Conservation (phyloP, 129 eudicot species). For the Flaveria sonorensis region DNA sequence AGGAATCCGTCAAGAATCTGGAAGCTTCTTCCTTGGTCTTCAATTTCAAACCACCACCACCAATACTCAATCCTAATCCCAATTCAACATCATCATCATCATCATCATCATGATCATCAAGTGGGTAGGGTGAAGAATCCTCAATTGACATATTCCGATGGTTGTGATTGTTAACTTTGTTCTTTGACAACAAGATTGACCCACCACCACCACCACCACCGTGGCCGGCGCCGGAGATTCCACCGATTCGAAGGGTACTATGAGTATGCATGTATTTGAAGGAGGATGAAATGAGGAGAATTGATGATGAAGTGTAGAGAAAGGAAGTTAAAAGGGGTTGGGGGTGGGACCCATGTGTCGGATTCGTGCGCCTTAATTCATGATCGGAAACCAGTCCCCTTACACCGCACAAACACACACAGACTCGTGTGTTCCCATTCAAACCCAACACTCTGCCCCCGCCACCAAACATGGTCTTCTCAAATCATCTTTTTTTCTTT, state of each 20-base stretch:
- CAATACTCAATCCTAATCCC: slow-evolving; percentile 84
- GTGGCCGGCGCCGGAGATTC: slow-evolving; percentile 8
- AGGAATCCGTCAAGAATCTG: slow-evolving; percentile 7
- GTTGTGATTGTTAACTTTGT: slow-evolving; percentile 18
- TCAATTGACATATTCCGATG: slow-evolving; percentile 34
- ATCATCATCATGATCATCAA: slow-evolving; percentile 1
- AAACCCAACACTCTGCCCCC: slow-evolving; percentile 34
- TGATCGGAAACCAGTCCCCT: slow-evolving; percentile 46
- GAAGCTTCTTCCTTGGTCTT: slow-evolving; percentile 34
- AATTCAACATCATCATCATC: slow-evolving; percentile 59
- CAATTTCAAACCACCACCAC: slow-evolving; percentile 41
- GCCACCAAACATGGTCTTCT: slow-evolving; percentile 26
- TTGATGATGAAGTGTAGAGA: slow-evolving; percentile 24
- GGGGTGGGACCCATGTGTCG: slow-evolving; percentile 64
- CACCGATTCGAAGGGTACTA: too few species aligned
- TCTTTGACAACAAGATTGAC: slow-evolving; percentile 25
- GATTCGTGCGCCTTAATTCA: slow-evolving; percentile 67
- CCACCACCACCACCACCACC: slow-evolving; percentile 19
- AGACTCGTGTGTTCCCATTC: slow-evolving; percentile 13
- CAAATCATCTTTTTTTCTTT: background rate
- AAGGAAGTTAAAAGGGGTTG: slow-evolving; percentile 13
- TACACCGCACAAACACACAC: slow-evolving; percentile 30
- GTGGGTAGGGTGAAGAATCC: slow-evolving; percentile 61
- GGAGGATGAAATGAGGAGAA: too few species aligned
- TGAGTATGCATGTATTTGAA: too few species aligned